Evolutionary conservation across 2,329 filamentous ascomycete genomes (phyloP).

Genomic region (Hymenoscyphus salicellus): DNA sequence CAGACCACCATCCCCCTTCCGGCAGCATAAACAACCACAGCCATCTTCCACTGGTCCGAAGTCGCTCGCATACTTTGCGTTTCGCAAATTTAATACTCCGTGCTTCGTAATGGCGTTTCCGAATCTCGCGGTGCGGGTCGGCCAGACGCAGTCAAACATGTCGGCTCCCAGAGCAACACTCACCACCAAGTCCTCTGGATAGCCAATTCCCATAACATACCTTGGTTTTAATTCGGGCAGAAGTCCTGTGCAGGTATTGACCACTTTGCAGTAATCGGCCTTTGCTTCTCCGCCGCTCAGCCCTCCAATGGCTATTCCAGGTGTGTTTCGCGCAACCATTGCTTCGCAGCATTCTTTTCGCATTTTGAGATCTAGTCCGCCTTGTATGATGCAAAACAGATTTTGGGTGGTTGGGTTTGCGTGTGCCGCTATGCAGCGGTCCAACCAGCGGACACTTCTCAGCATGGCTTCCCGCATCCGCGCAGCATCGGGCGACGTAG

Average conservation of each 20-base stretch:
- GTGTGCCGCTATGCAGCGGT: conserved; percentile 90
- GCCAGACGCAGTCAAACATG: conserved; percentile 99
- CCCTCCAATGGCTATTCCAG: conserved; percentile 93
- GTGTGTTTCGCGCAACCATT: conserved; percentile 89
- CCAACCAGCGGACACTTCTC: conserved; percentile 90
- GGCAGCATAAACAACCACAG: conserved; percentile 78
- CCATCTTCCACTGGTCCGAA: conserved; percentile 80
- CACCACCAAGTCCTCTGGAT: conserved; percentile 92
- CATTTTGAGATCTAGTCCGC: conserved; percentile 84
- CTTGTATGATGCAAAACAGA: conserved; percentile 97
- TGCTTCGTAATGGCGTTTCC: conserved; percentile 84
- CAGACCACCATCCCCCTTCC: conserved; percentile 64
- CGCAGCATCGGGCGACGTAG: conserved; percentile 82
- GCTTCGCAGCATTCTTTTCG: conserved; percentile 76
- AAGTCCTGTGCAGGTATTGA: conserved; percentile 77
- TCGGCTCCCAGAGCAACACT: conserved; percentile 92
- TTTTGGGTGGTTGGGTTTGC: conserved; percentile 80
- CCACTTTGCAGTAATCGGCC: conserved; percentile 84
- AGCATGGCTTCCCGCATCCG: conserved; percentile 95
- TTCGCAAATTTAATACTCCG: conserved; percentile 82
- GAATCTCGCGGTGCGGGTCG: conserved; percentile 90
- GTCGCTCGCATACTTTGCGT: conserved; percentile 71
- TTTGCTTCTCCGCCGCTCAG: conserved; percentile 95
- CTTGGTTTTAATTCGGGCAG: conserved; percentile 90
- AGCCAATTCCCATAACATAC: conserved; percentile 98